Base-by-base conservation (phyloP, 2,329 filamentous ascomycete species). In the Colletotrichum sansevieriae region DNA sequence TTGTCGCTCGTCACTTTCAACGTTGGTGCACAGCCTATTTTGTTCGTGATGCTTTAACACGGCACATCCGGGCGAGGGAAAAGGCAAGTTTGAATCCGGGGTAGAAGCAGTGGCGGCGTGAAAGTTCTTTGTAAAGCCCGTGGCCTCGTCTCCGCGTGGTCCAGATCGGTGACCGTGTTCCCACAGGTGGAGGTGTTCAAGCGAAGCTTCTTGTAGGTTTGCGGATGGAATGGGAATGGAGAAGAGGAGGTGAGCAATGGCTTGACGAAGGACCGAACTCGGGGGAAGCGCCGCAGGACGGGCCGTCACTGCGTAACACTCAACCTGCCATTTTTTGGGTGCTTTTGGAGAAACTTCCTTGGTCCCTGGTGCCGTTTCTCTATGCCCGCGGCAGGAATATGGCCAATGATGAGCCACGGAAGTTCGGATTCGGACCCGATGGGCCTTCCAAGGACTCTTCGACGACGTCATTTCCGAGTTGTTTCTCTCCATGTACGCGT, bases 81-180 rank as follows among this genome's bases (percentile, higher is more conserved):
- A 25, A 41, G 41, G 22, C 39, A 49, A 44, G 65, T 60, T 55
- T 68, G 62, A 68, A 61, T 60, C 65, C 43, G 65, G 62, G 62
- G 62, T 60, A 65, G 49, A 61, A 60, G 25, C 20, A 22, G 29
- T 37, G 55, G 51, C 66, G 55, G 51, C 66, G 56, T 52, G 56
- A 61, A 60, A 49, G 55, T 43, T 66, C 63, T 52, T 25, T 35
- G 15, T 3, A 29, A 66, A 49, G 47, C 44, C 54, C 35, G 13
- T 22, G 54, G 15, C 29, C 22, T 65, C 43, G 62, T 43, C 25
- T 49, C 33, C 47, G 35, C 63, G n/a, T 29, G 33, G 49, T 65
- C 46, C 33, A 29, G n/a, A 65, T 46, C 52, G n/a, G 22, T 51
- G 49, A 43, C 47, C 44, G 55, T 61, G 46, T 41, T 22, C 4